Evolutionary conservation across 768 basidiomycete genomes (phyloP), one percentile per base, ranked within the genome.

Genomic region (Leccinum ochraceum): DNA sequence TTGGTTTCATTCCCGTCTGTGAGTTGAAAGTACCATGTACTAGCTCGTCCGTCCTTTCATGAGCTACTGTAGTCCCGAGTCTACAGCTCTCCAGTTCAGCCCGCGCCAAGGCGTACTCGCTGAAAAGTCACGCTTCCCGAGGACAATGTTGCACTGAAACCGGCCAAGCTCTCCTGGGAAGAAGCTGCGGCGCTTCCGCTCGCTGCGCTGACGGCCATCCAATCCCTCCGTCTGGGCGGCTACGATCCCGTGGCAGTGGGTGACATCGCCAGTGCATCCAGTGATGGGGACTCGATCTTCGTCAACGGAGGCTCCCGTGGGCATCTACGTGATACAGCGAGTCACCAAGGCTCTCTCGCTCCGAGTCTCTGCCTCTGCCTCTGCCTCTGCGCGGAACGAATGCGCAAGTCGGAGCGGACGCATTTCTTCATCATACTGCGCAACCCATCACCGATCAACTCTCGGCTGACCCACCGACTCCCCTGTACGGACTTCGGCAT

Each of bases 221-320:
- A 85, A 61, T 81, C 77, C 0, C 78, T 92, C 7, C 74, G 83
- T 49, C 67, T 78, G 0, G 68, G 76, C 1, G 82, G 76, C 1
- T 32, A 80, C 28, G 69, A 89, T 20, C 81, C 88, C 68, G 66
- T 49, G 1, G 28, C 28, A 28, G 54, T 63, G 36, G 8, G 1
- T 2, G 30, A 36, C 16, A 26, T 50, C 1, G 6, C 49, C 9
- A 0, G 34, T 24, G 10, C 44, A 6, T 28, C 56, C 1, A 6
- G 46, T 20, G 7, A 16, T 16, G 59, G 82, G 1, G 85, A 86
- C 66, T 79, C 79, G 2, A 75, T 92, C 4, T 81, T 92, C 64
- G 76, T 93, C 67, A 86, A 89, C 58, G 89, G 89, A 0, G 90
- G 87, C 5, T 86, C 85, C 84, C 11, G 87, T 90, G 3, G 91